Conservation (phyloP, 2,329 filamentous ascomycete genomes). For the Daldinia sp. region DNA sequence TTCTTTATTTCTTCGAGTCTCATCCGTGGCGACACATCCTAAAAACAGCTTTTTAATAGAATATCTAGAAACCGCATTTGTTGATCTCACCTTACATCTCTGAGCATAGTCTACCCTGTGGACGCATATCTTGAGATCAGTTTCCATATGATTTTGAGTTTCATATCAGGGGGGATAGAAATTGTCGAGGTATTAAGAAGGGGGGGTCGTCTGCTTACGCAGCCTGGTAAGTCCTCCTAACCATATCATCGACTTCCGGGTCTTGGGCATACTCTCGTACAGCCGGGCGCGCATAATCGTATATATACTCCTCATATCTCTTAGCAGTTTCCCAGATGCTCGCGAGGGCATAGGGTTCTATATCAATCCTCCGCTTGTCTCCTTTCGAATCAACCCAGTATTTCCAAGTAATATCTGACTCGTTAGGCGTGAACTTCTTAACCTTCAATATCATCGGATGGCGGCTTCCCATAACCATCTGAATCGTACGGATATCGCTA, state of each 20-base stretch:
- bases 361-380: conserved; percentile 45
- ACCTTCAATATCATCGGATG: conserved; percentile 56
- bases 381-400: conserved; percentile 54
- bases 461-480: conserved; percentile 56
- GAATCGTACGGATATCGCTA: conserved; percentile 51
- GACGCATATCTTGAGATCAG: conserved; percentile 11
- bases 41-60: not conserved
- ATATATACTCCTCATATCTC: conserved; percentile 55
- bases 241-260: conserved; percentile 41
- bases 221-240: conserved; percentile 50
- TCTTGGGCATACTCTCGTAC: conserved; percentile 48
- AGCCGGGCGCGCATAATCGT: conserved; percentile 48
- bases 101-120: conserved; percentile 22
- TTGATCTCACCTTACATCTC: conserved; percentile 17
- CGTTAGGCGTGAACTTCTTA: conserved; percentile 55
- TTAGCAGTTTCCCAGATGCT: conserved; percentile 53
- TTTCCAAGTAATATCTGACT: conserved; percentile 56
- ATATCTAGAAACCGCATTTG: not conserved
- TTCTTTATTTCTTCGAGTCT: not conserved
- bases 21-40: conserved; percentile 2
- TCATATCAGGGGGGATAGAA: not conserved
- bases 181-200: not conserved
- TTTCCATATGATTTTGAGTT: not conserved
- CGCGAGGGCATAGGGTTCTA: conserved; percentile 58
- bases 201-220: conserved; percentile 45